Conservation (phyloP, 495 filamentous ascomycete genomes). For the Penicillium taxi region DNA sequence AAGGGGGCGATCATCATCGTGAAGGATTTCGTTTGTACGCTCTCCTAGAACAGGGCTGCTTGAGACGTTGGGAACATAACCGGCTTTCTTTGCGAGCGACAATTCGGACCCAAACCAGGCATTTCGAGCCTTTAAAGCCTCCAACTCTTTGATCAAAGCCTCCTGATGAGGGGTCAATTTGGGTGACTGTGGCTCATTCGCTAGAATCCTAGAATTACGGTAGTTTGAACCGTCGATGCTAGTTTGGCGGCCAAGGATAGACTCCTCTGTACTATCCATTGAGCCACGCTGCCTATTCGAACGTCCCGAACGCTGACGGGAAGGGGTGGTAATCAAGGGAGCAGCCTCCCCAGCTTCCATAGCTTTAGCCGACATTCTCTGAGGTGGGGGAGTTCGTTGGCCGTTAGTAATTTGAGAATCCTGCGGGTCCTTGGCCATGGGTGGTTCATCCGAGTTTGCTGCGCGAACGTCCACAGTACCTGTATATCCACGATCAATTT, state of each 20-base stretch:
- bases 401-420: slow-evolving; percentile 45
- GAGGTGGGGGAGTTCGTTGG: slow-evolving; percentile 53
- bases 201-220: slow-evolving; percentile 32
- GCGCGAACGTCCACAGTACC: slow-evolving; percentile 44
- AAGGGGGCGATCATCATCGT: slow-evolving; percentile 83
- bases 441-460: slow-evolving; percentile 46
- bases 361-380: slow-evolving; percentile 34
- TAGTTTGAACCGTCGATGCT: slow-evolving; percentile 38
- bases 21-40: slow-evolving; percentile 64
- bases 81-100: slow-evolving; percentile 77
- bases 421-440: slow-evolving; percentile 45
- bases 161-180: slow-evolving; percentile 42
- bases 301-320: slow-evolving; percentile 38
- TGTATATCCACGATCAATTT: slow-evolving; percentile 40
- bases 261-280: slow-evolving; percentile 41
- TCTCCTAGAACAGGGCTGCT: slow-evolving; percentile 70
- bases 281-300: slow-evolving; percentile 37
- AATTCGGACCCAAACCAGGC: slow-evolving; percentile 97
- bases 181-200: slow-evolving; percentile 40
- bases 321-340: slow-evolving; percentile 35
- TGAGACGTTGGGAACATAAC: slow-evolving; percentile 68
- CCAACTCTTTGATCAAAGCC: slow-evolving; percentile 69
- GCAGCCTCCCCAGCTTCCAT: slow-evolving; percentile 45
- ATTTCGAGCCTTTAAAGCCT: slow-evolving; percentile 72
- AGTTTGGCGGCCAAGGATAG: slow-evolving; percentile 33